phyloP scores from a whole-genome alignment of 2,329 filamentous ascomycete genomes.

The Penicillium sp. region DNA sequence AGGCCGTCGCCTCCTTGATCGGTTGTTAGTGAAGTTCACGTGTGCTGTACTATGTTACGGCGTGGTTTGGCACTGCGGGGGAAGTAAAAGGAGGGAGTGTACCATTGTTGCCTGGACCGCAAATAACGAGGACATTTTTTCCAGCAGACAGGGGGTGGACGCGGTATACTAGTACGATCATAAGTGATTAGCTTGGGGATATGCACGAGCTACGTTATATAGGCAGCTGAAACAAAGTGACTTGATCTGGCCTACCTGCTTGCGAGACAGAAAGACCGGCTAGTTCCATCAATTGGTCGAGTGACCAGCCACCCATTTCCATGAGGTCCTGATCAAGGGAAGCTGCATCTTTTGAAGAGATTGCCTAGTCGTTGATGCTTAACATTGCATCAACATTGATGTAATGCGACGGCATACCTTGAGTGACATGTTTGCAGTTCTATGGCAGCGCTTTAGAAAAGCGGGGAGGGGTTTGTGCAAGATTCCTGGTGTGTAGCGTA shows the following conservation, averaged over 20 bases:
- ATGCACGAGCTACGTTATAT: background rate
- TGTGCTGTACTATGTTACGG: background rate
- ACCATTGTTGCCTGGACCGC: constrained; percentile 77
- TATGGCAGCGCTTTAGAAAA: constrained; percentile 31
- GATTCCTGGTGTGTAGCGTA: constrained; percentile 24
- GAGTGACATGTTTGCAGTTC: constrained; percentile 46
- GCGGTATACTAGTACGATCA: constrained; percentile 69
- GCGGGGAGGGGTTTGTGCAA: constrained; percentile 20
- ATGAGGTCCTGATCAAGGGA: constrained; percentile 94
- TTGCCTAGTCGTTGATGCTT: constrained; percentile 59
- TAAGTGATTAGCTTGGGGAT: background rate
- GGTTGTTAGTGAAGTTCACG: background rate
- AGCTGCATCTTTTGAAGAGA: constrained; percentile 84
- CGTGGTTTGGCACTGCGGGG: background rate
- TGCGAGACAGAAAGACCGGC: constrained; percentile 93
- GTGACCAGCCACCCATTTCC: constrained; percentile 81
- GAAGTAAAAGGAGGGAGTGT: constrained; percentile 17
- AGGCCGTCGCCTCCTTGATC: constrained; percentile 85
- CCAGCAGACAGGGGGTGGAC: constrained; percentile 78
- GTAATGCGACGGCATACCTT: constrained; percentile 35
- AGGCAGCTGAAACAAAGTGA: background rate
- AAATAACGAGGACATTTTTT: constrained; percentile 80
- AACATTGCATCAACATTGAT: background rate
- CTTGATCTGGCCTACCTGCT: constrained; percentile 61
- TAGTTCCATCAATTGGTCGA: constrained; percentile 97